A percentile compares a stretch with the other conserved stretches of the same genome.
Conservation (phyloP, 768 basidiomycete genomes). For the Lactifluus hygrophoroides region DNA sequence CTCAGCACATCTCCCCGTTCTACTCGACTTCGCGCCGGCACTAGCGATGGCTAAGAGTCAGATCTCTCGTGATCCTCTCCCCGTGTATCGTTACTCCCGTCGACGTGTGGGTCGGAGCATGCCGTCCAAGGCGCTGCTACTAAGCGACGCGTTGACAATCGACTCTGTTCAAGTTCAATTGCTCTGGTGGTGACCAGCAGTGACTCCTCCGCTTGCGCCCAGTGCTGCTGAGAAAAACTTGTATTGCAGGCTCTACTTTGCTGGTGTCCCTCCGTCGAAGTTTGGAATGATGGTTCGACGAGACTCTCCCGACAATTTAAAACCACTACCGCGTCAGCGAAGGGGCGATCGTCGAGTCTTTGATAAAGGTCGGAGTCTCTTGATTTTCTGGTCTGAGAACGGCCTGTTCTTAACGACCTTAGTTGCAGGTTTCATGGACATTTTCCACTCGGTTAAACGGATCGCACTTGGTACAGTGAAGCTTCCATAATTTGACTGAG, state of each 20-base stretch:
- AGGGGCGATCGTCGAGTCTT: not conserved
- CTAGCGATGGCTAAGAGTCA: not conserved
- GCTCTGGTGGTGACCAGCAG: too few relatives aligned
- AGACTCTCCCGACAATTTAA: slow-evolving; percentile 19
- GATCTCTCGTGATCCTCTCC: too few relatives aligned
- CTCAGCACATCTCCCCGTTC: not conserved
- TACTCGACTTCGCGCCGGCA: not conserved
- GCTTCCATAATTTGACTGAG: too few relatives aligned
- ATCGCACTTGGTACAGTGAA: too few relatives aligned
- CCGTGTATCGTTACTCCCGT: too few relatives aligned
- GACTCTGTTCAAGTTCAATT: not conserved
- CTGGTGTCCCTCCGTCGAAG: slow-evolving; percentile 12
- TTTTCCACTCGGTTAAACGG: too few relatives aligned
- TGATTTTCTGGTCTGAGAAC: slow-evolving; percentile 17
- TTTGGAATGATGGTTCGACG: slow-evolving; percentile 12
- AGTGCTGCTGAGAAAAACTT: too few relatives aligned
- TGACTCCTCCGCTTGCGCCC: too few relatives aligned
- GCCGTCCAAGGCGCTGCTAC: not conserved
- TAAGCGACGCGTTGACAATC: not conserved
- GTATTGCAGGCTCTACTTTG: not conserved
- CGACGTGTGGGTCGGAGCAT: not conserved
- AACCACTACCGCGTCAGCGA: slow-evolving; percentile 1
- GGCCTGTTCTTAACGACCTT: too few relatives aligned
- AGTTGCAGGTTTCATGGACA: too few relatives aligned
- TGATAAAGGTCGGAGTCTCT: slow-evolving; percentile 18